These are phyloP conservation scores for Pisolithus orientalis DNA, from an alignment of 768 basidiomycete species.

Conservation along the genomic window DNA sequence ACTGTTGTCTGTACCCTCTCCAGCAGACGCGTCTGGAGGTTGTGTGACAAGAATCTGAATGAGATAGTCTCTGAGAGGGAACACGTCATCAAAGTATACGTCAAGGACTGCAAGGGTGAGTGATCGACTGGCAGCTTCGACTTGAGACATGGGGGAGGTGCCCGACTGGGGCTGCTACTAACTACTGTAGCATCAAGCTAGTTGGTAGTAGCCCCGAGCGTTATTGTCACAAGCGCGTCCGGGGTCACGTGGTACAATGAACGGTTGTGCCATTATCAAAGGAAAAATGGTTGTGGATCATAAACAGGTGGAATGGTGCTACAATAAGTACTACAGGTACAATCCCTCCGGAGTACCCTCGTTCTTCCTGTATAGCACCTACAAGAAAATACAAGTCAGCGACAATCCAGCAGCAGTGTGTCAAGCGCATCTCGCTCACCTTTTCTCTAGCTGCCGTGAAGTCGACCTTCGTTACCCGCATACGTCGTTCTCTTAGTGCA, in stretches of 20 bases:
- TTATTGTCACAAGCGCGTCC: slow-evolving; percentile 5
- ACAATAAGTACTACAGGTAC: slow-evolving; percentile 49
- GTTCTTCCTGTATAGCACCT: slow-evolving; percentile 94
- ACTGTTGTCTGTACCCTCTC: slow-evolving; percentile 4
- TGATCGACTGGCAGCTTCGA: neutral
- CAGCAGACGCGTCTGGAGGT: slow-evolving; percentile 5
- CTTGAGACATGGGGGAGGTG: neutral
- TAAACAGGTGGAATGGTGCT: no score
- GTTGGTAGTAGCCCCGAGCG: neutral
- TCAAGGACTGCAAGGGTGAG: slow-evolving; percentile 32
- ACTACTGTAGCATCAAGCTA: no score
- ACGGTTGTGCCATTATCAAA: no score
- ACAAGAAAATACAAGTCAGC: slow-evolving; percentile 8
- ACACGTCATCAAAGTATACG: slow-evolving; percentile 39
- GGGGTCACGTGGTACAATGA: neutral
- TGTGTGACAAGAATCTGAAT: slow-evolving; percentile 27
- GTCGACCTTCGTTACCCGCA: slow-evolving; percentile 89
- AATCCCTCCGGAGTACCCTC: slow-evolving; percentile 92
- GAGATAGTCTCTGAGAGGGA: slow-evolving; percentile 35
- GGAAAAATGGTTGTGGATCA: no score
- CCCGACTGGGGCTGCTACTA: neutral
- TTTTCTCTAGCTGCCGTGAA: slow-evolving; percentile 91
- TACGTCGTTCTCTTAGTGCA: slow-evolving; percentile 89
- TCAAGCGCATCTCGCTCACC: slow-evolving; percentile 36
- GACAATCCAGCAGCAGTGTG: neutral